Evolutionary conservation across 148 eudicot species (phyloP).

Genomic region (Camellia sinensis): DNA sequence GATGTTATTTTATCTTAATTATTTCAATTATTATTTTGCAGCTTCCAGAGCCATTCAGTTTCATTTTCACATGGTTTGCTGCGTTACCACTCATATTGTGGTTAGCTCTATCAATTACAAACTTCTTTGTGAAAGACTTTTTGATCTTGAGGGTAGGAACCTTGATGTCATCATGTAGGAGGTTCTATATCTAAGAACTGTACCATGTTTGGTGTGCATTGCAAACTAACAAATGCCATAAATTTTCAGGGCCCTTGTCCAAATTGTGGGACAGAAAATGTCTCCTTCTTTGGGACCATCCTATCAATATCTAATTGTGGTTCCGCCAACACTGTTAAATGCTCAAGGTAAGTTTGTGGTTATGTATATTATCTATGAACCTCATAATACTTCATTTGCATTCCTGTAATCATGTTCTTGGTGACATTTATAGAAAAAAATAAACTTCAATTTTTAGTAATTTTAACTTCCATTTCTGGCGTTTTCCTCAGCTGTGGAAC

Average conservation of each 20-base stretch:
- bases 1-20: neutral
- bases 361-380: neutral
- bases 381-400: neutral
- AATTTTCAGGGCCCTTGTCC: slow-evolving; percentile 84
- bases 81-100: slow-evolving; percentile 76
- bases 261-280: slow-evolving; percentile 89
- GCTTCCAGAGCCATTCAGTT: slow-evolving; percentile 99
- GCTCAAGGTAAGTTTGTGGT: slow-evolving; percentile 62
- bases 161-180: slow-evolving; percentile 1
- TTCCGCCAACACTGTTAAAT: slow-evolving; percentile 65
- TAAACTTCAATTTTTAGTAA: neutral
- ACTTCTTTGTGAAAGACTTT: slow-evolving; percentile 71
- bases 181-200: neutral
- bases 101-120: slow-evolving; percentile 65
- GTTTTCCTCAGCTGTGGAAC: slow-evolving; percentile 61
- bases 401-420: too few relatives aligned
- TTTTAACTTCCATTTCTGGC: slow-evolving; percentile 1
- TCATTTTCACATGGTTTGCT: slow-evolving; percentile 97
- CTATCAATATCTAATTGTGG: slow-evolving; percentile 81
- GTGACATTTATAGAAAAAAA: too few relatives aligned
- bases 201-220: neutral
- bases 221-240: slow-evolving; percentile 1
- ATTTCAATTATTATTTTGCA: slow-evolving; percentile 27
- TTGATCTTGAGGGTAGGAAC: slow-evolving; percentile 72
- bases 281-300: slow-evolving; percentile 92